Evolutionary conservation across 306 rosid genomes (phyloP).

Genomic region (Vicia sativa): DNA sequence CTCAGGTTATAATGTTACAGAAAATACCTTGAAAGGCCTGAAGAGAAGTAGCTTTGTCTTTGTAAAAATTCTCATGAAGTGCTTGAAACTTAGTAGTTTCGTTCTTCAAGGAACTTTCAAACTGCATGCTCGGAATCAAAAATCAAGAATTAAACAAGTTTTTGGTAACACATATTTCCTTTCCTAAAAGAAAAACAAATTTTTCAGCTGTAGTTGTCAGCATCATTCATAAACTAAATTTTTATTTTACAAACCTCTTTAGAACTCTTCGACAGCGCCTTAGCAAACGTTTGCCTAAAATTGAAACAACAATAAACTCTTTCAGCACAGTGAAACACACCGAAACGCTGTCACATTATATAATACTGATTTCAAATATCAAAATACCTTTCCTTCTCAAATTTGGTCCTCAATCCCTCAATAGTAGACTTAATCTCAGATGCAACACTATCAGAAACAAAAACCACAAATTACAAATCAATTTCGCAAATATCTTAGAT

Average conservation of each 20-base stretch:
- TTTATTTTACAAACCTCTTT: slow-evolving; percentile 71
- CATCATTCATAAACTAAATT: slow-evolving; percentile 2
- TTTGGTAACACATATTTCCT: slow-evolving; percentile 20
- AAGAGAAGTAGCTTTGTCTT: slow-evolving; percentile 72
- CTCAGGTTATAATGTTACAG: neutral
- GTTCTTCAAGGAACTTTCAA: slow-evolving; percentile 77
- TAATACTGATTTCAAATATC: slow-evolving; percentile 3
- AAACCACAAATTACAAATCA: slow-evolving; percentile 28
- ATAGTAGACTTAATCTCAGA: slow-evolving; percentile 69
- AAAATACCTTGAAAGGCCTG: slow-evolving; percentile 75
- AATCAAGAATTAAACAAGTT: slow-evolving; percentile 32
- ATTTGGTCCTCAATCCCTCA: slow-evolving; percentile 75
- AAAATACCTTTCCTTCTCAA: slow-evolving; percentile 88
- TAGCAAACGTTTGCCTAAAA: slow-evolving; percentile 81
- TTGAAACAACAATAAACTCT: slow-evolving; percentile 9
- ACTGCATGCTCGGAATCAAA: slow-evolving; percentile 53
- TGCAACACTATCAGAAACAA: slow-evolving; percentile 66
- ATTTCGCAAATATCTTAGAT: neutral
- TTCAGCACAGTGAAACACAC: slow-evolving; percentile 20
- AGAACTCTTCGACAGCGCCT: slow-evolving; percentile 90
- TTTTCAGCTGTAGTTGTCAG: neutral
- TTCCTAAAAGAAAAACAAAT: too few relatives aligned
- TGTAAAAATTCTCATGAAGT: slow-evolving; percentile 73
- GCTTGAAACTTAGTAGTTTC: slow-evolving; percentile 78
- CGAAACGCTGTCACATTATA: slow-evolving; percentile 6